Evolutionary conservation across 768 basidiomycete genomes (phyloP).

Genomic region (Hemileccinum rubropunctum): DNA sequence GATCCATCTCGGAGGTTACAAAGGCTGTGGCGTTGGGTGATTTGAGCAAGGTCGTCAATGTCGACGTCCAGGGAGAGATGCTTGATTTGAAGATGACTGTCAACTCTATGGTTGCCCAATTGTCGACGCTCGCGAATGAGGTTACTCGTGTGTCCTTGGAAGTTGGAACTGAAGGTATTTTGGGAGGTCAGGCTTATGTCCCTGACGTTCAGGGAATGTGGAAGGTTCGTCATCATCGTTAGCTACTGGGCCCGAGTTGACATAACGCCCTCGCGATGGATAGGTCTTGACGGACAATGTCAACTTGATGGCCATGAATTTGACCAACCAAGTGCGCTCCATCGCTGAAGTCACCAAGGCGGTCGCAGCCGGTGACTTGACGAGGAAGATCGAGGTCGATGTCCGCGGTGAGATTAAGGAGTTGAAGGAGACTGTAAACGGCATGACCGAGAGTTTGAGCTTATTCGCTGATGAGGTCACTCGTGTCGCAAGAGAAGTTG

Average conservation of each 20-base stretch:
- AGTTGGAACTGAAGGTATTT: slow-evolving; percentile 88
- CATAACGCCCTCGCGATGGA: background rate
- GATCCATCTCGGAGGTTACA: slow-evolving; percentile 87
- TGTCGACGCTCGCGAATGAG: slow-evolving; percentile 72
- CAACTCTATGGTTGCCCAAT: slow-evolving; percentile 73
- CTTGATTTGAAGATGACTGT: slow-evolving; percentile 79
- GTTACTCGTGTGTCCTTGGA: slow-evolving; percentile 92
- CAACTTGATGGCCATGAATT: slow-evolving; percentile 86
- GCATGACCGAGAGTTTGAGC: slow-evolving; percentile 87
- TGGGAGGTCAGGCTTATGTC: slow-evolving; percentile 90
- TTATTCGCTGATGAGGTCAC: slow-evolving; percentile 83
- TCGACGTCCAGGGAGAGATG: slow-evolving; percentile 95
- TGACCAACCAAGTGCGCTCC: slow-evolving; percentile 89
- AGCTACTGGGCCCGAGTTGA: slow-evolving; percentile 14
- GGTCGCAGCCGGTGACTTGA: slow-evolving; percentile 89
- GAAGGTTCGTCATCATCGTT: slow-evolving; percentile 53
- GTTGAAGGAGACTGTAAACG: slow-evolving; percentile 90
- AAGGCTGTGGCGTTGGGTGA: slow-evolving; percentile 81
- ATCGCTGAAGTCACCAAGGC: slow-evolving; percentile 93
- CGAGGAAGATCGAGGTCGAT: slow-evolving; percentile 89
- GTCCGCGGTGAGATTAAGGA: slow-evolving; percentile 91
- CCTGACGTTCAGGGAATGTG: slow-evolving; percentile 94
- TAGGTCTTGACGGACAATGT: slow-evolving; percentile 74
- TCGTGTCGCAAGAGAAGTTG: slow-evolving; percentile 93
- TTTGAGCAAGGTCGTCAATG: slow-evolving; percentile 78